Evolutionary conservation across 306 rosid genomes (phyloP).

Genomic region (Ormosia emarginata): DNA sequence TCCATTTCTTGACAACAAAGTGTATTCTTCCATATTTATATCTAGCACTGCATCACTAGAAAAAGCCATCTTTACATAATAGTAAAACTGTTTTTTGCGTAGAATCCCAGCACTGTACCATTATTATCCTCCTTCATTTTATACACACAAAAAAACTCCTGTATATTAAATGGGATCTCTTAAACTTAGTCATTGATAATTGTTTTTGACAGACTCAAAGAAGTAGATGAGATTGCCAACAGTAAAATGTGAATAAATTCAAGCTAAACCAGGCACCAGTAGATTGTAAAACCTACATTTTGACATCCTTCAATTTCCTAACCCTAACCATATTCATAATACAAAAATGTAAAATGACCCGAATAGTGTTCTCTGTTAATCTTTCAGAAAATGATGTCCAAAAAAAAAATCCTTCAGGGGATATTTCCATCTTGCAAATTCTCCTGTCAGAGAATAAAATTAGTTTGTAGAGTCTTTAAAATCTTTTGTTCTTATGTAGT

Average conservation of each 20-base stretch:
- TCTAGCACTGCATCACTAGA: not conserved
- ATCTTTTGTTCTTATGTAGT: not conserved
- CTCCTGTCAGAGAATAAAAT: not conserved
- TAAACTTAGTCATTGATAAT: not conserved
- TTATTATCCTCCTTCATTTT: not conserved
- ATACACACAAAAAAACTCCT: not conserved
- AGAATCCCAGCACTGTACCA: not conserved
- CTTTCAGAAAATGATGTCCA: not conserved
- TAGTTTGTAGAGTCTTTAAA: not conserved
- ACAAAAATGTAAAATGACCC: not conserved
- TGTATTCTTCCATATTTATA: not conserved
- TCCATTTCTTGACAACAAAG: not conserved
- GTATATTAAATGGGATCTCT: not conserved
- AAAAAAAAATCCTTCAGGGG: not conserved
- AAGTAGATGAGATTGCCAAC: not conserved
- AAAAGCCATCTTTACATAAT: not conserved
- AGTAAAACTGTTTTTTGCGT: not conserved
- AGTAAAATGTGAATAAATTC: not conserved
- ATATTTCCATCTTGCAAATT: not conserved
- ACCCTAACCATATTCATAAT: not conserved
- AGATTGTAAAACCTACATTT: not conserved
- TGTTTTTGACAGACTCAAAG: not conserved
- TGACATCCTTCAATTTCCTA: not conserved
- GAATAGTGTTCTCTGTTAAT: not conserved
- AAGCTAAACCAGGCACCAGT: not conserved